phyloP scores from a whole-genome alignment of 2,329 filamentous ascomycete genomes.

The Alternaria triticina region DNA sequence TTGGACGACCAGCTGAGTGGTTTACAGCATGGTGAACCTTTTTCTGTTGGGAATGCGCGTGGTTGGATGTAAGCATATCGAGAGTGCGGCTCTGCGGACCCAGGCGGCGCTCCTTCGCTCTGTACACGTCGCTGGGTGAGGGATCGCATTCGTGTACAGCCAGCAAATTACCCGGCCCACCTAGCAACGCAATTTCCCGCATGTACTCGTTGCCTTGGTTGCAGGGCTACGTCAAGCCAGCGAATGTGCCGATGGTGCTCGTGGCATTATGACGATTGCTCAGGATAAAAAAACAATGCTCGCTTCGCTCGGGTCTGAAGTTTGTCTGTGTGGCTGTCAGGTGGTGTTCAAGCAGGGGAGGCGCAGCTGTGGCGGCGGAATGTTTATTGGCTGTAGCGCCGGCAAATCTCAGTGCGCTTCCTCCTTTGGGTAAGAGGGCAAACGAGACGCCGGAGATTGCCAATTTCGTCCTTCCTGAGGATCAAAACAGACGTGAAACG shows the following conservation, averaged over 20 bases:
- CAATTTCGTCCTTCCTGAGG: constrained; percentile 13
- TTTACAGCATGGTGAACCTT: constrained; percentile 6
- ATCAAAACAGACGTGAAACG: constrained; percentile 17
- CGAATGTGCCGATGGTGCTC: neutral
- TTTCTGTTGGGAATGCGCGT: constrained; percentile 17
- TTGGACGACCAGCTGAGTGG: constrained; percentile 9
- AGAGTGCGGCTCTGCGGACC: constrained; percentile 17
- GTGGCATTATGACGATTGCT: constrained; percentile 4
- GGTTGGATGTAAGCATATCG: constrained; percentile 8
- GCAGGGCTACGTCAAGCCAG: constrained; percentile 13
- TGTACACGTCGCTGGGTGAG: neutral
- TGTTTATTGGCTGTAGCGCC: constrained; percentile 10
- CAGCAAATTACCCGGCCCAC: constrained; percentile 12
- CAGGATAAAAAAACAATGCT: constrained; percentile 3
- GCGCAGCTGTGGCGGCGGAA: constrained; percentile 10
- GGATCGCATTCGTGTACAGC: neutral
- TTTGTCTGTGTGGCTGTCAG: constrained; percentile 7
- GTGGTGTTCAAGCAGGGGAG: constrained; percentile 8
- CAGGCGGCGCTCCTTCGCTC: constrained; percentile 3
- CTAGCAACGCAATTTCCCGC: constrained; percentile 10
- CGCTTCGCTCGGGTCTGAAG: constrained; percentile 9
- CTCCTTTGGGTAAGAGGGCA: neutral
- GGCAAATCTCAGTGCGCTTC: constrained; percentile 1
- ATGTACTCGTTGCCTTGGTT: constrained; percentile 1
- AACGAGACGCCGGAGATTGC: constrained; percentile 14